Conservation (phyloP, 2,329 filamentous ascomycete species). For the Coniochaeta hoffmannii region DNA sequence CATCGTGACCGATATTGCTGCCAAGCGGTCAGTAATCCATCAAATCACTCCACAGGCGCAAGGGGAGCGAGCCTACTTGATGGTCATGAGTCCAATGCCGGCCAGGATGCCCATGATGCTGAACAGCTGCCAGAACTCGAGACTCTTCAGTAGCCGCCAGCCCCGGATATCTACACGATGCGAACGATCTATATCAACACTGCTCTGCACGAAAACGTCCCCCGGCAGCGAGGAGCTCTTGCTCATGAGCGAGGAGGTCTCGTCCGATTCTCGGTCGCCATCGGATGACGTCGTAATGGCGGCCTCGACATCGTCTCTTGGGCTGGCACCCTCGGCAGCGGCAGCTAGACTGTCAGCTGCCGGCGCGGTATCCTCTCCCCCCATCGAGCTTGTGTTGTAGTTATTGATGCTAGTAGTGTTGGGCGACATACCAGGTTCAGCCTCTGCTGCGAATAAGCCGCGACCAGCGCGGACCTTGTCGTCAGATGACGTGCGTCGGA, state of each 20-base stretch:
- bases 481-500: conserved; percentile 33
- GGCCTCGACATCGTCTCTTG: conserved; percentile 8
- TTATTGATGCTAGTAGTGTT: conserved; percentile 11
- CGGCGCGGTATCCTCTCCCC: conserved; percentile 7
- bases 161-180: conserved; percentile 89
- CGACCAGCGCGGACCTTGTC: conserved; percentile 30
- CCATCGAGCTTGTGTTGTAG: conserved; percentile 16
- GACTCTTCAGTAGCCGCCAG: conserved; percentile 58
- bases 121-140: conserved; percentile 91
- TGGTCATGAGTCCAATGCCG: conserved; percentile 95
- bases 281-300: conserved; percentile 19
- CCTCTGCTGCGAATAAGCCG: conserved; percentile 19
- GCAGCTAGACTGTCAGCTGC: conserved; percentile 11
- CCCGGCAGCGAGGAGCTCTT: conserved; percentile 45
- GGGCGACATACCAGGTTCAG: conserved; percentile 58
- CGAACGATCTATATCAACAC: conserved; percentile 65
- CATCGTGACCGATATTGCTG: conserved; percentile 91
- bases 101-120: conserved; percentile 82
- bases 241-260: conserved; percentile 77
- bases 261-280: conserved; percentile 47
- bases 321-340: conserved; percentile 4
- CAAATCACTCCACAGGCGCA: background rate
- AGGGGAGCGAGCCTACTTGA: conserved; percentile 63
- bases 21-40: conserved; percentile 3
- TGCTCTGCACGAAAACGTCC: conserved; percentile 46